phyloP scores from a whole-genome alignment of 768 basidiomycete species.

The Termitomyces sp. region DNA sequence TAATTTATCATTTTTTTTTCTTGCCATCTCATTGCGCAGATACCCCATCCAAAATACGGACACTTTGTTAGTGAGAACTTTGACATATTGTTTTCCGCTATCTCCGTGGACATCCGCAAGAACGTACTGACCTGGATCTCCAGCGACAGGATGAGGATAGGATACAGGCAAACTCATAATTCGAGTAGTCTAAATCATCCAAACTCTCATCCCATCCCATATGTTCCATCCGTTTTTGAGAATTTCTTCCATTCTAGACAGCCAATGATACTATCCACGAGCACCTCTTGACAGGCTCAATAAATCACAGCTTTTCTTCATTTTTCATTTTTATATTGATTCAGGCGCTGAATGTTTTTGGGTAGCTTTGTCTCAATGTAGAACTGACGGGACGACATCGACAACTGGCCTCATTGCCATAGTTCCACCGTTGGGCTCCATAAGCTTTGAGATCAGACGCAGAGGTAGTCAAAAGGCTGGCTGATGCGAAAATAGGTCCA shows the following conservation, averaged over 20 bases:
- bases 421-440: not conserved
- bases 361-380: not conserved
- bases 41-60: not conserved
- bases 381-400: not conserved
- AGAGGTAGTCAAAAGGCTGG: not conserved
- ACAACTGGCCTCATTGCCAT: not conserved
- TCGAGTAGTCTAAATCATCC: not conserved
- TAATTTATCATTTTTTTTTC: slow-evolving; percentile 1
- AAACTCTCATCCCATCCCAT: not conserved
- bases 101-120: too few relatives aligned
- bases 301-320: not conserved
- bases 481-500: not conserved
- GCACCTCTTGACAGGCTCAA: not conserved
- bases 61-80: not conserved
- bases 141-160: not conserved
- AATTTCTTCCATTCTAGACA: not conserved
- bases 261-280: not conserved
- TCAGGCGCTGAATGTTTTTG: not conserved
- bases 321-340: not conserved
- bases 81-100: not conserved
- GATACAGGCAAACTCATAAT: not conserved
- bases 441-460: not conserved
- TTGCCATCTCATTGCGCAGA: not conserved
- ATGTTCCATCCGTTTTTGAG: not conserved
- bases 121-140: not conserved